Percentiles rank a stretch among this genome's conserved stretches.
phyloP scores from a whole-genome alignment of 169 alveolate genomes.

The Amoebophrya sp. region DNA sequence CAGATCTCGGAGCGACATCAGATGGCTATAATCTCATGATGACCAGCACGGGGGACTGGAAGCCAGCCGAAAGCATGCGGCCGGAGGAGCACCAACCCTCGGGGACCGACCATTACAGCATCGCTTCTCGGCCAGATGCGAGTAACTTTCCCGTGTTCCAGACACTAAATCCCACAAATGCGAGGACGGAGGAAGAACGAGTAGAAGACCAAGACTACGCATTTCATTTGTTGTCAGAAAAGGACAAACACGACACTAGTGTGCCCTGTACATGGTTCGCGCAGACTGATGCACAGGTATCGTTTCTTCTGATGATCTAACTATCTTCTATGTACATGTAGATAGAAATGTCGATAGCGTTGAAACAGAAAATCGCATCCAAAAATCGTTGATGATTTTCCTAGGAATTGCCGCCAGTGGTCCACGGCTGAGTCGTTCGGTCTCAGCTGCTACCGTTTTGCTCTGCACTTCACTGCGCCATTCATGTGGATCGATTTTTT shows the following conservation, averaged over 20 bases:
- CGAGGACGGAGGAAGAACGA: not conserved
- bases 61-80: not conserved
- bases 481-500: no score
- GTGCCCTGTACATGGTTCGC: not conserved
- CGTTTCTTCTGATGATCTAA: no score
- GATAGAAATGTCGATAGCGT: no score
- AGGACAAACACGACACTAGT: not conserved
- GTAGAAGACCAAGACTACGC: not conserved
- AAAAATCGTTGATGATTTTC: no score
- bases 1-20: not conserved
- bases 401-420: no score
- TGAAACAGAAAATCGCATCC: no score
- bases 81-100: not conserved
- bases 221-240: not conserved
- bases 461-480: no score
- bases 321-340: no score
- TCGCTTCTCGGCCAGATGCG: not conserved
- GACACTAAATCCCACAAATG: not conserved
- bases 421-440: no score
- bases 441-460: no score
- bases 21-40: slow-evolving; percentile 9
- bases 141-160: not conserved
- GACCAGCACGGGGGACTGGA: not conserved
- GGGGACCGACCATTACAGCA: no score
- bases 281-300: slow-evolving; percentile 16